Conservation (phyloP, 176 grass and related monocot genomes). For the Elymus sibiricus region DNA sequence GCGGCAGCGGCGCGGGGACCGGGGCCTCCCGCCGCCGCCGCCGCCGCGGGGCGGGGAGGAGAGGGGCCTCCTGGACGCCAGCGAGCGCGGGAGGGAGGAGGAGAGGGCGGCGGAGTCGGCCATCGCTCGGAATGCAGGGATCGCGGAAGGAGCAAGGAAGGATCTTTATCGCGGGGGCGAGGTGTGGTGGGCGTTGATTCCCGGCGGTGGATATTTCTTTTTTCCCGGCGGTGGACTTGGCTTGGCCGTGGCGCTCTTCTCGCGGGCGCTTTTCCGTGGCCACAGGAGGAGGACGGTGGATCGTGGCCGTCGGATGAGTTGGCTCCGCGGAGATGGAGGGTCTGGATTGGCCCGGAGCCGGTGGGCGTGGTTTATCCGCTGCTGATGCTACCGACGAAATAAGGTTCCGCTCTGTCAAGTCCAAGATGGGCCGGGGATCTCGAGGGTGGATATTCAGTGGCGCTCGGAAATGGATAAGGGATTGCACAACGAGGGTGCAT, state of each 20-base stretch:
- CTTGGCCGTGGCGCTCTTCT: not conserved
- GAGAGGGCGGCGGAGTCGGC: conserved; percentile 54
- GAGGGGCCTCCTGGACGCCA: conserved; percentile 36
- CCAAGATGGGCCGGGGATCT: no score
- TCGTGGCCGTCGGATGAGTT: not conserved
- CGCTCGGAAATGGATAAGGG: no score
- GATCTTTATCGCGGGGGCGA: conserved; percentile 10
- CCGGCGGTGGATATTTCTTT: no score
- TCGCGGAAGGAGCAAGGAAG: not conserved
- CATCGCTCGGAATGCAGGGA: conserved; percentile 38
- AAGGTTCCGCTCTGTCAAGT: no score
- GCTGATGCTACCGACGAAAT: no score
- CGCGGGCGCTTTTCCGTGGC: not conserved
- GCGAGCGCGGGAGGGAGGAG: conserved; percentile 34
- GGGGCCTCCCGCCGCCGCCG: not conserved
- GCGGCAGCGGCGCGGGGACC: conserved; percentile 11
- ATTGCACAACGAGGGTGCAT: no score
- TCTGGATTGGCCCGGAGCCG: not conserved
- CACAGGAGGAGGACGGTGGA: not conserved
- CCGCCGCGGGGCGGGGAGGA: conserved; percentile 23
- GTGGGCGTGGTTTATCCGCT: not conserved
- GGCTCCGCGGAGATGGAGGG: not conserved
- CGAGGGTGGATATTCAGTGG: no score
- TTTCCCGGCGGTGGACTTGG: conserved; percentile 7
- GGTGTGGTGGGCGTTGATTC: conserved; percentile 38